Evolutionary conservation across 345 rosid species (phyloP), one percentile per base, ranked within the genome.

Genomic region (Balakata baccata): DNA sequence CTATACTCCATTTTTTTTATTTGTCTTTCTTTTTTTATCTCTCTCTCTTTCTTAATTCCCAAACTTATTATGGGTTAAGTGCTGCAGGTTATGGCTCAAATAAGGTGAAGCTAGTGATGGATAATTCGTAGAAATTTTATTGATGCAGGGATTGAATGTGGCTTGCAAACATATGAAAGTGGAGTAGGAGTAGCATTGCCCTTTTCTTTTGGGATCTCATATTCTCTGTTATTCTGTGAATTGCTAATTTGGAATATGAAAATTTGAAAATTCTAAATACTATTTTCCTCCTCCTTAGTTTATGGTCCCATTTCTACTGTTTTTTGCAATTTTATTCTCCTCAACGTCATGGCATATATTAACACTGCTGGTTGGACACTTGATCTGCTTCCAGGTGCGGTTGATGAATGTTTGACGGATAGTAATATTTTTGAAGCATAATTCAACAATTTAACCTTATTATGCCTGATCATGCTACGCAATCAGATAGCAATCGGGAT

Each of bases 391-490:
- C 60, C 85, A 82, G 82, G 84, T 74, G 73, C 64, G 29, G 39
- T 39, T 46, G 63, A 68, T 80, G 73, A 63, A 37, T 59, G 57
- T 61, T 66, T 62, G 70, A 80, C 52, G 60, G 66, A 43, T 56
- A 72, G 25, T 38, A n/a, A 20, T 58, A 38, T 34, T 12, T 22
- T 45, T 51, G 62, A 69, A 8, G 29, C 64, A 17, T 53, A 51
- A 69, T 62, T 57, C 41, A 41, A 43, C 23, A 54, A 9, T 45
- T 22, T 34, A 13, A 5, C 69, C 66, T 71, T 74, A 75, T 71
- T 69, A 87, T 87, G 89, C 79, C 88, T 64, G 81, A 80, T 75
- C 81, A 11, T 43, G 72, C 18, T 46, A 64, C 65, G 37, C 80
- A 65, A 45, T 77, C 83, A 66, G 66, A 72, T 37, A 56, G 54